These are phyloP conservation scores for Chiua virens DNA, from an alignment of 768 basidiomycete genomes.

Conservation along the genomic window DNA sequence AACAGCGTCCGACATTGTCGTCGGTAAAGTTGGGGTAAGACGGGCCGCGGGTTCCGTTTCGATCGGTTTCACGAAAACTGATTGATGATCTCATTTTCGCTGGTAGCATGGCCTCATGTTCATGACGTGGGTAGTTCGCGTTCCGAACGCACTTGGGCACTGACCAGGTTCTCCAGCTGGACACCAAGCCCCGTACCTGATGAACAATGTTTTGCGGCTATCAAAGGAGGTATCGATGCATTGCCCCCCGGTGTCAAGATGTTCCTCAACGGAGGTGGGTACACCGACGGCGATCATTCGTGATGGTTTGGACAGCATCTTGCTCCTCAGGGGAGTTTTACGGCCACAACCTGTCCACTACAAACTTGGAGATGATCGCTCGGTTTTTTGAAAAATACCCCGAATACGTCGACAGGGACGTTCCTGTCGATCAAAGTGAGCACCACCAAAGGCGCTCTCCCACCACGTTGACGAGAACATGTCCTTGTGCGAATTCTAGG, in stretches of 20 bases:
- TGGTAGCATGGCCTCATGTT: constrained; percentile 52
- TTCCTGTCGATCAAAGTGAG: constrained; percentile 37
- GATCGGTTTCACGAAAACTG: neutral
- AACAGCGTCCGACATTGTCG: constrained; percentile 35
- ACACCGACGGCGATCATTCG: neutral
- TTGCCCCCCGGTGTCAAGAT: constrained; percentile 46
- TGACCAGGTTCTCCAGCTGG: constrained; percentile 33
- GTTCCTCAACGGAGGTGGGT: constrained; percentile 49
- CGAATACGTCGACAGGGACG: constrained; percentile 32
- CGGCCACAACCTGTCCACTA: constrained; percentile 38
- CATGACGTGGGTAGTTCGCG: constrained; percentile 43
- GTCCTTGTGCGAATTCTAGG: neutral
- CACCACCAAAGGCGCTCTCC: neutral
- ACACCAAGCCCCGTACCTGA: constrained; percentile 47
- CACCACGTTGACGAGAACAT: neutral
- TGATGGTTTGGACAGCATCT: neutral
- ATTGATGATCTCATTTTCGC: neutral
- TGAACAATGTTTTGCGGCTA: constrained; percentile 59
- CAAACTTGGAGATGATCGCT: constrained; percentile 50
- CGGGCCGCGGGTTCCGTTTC: neutral
- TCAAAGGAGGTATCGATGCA: constrained; percentile 49
- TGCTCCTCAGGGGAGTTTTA: constrained; percentile 54
- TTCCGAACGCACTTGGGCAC: neutral
- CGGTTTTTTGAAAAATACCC: constrained; percentile 49
- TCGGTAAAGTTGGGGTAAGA: constrained; percentile 41